A percentile compares a stretch with the other conserved stretches of the same genome.
Evolutionary conservation across 805 yeast genomes (phyloP).

Genomic region (Saccharomyces mikatae): DNA sequence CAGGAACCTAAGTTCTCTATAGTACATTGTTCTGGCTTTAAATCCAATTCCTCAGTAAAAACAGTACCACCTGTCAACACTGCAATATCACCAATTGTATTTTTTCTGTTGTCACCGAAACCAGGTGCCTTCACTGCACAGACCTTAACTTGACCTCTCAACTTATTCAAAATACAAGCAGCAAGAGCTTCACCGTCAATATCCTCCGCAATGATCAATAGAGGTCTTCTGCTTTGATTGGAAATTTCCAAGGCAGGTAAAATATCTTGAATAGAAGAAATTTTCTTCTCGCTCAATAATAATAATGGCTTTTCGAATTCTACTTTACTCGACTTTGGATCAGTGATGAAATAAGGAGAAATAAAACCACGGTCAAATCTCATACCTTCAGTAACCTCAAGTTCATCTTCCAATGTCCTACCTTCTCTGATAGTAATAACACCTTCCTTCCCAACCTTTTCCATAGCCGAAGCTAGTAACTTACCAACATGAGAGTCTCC

Average conservation of each 20-base stretch:
- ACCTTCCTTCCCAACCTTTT: slow-evolving; percentile 98
- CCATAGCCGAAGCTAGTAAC: slow-evolving; percentile 91
- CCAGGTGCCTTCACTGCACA: slow-evolving; percentile 98
- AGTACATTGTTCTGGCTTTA: slow-evolving; percentile 92
- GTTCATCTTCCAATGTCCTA: slow-evolving; percentile 90
- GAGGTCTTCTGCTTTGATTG: slow-evolving; percentile 87
- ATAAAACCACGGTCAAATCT: slow-evolving; percentile 95
- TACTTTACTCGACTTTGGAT: slow-evolving; percentile 85
- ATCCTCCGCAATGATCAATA: slow-evolving; percentile 89
- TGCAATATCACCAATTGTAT: slow-evolving; percentile 91
- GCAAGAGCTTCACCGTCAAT: slow-evolving; percentile 98
- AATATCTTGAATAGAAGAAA: slow-evolving; percentile 82
- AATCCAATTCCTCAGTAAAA: slow-evolving; percentile 82
- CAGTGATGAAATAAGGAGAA: slow-evolving; percentile 93
- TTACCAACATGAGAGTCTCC: slow-evolving; percentile 91
- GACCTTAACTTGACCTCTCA: slow-evolving; percentile 97
- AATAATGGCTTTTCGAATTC: slow-evolving; percentile 91
- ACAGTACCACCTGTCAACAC: slow-evolving; percentile 87
- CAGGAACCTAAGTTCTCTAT: slow-evolving; percentile 83
- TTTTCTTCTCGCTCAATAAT: slow-evolving; percentile 84
- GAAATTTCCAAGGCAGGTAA: slow-evolving; percentile 90
- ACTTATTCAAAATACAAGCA: slow-evolving; percentile 92
- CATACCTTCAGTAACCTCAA: slow-evolving; percentile 97
- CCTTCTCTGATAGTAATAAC: slow-evolving; percentile 97
- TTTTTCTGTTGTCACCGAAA: slow-evolving; percentile 97